phyloP scores from a whole-genome alignment of 2,329 filamentous ascomycete genomes.

The Neopestalotiopsis sp. region DNA sequence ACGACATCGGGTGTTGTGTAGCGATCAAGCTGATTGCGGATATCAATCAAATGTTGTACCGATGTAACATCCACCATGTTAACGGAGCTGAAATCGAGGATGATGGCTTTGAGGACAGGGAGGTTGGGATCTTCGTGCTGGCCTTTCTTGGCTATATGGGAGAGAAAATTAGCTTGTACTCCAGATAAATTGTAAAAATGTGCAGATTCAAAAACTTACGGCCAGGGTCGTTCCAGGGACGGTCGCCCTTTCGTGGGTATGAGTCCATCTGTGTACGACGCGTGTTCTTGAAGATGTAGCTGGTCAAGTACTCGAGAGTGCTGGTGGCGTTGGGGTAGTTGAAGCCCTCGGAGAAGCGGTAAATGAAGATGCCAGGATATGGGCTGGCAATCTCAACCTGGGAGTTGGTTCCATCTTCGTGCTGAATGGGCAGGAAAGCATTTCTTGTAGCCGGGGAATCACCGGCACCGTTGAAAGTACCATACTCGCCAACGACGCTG shows the following conservation, averaged over 20 bases:
- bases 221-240: constrained; percentile 95
- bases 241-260: constrained; percentile 72
- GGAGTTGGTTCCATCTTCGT: constrained; percentile 90
- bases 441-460: constrained; percentile 59
- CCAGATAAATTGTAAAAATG: not conserved
- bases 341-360: constrained; percentile 92
- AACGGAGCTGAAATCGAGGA: constrained; percentile 91
- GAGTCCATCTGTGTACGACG: constrained; percentile 74
- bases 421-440: constrained; percentile 85
- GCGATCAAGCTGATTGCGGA: constrained; percentile 89
- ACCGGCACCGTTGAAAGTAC: constrained; percentile 52
- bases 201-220: constrained; percentile 33
- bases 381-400: constrained; percentile 78
- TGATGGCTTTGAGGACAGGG: constrained; percentile 83
- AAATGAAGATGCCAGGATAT: constrained; percentile 93
- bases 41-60: constrained; percentile 89
- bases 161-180: constrained; percentile 1
- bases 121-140: constrained; percentile 53
- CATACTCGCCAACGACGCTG: constrained; percentile 57
- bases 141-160: constrained; percentile 46
- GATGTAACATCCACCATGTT: constrained; percentile 95
- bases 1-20: constrained; percentile 82
- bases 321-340: constrained; percentile 94
- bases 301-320: constrained; percentile 79
- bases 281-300: constrained; percentile 72